phyloP scores from a whole-genome alignment of 192 early-diverging fungal species.

The Glomus cerebriforme region DNA sequence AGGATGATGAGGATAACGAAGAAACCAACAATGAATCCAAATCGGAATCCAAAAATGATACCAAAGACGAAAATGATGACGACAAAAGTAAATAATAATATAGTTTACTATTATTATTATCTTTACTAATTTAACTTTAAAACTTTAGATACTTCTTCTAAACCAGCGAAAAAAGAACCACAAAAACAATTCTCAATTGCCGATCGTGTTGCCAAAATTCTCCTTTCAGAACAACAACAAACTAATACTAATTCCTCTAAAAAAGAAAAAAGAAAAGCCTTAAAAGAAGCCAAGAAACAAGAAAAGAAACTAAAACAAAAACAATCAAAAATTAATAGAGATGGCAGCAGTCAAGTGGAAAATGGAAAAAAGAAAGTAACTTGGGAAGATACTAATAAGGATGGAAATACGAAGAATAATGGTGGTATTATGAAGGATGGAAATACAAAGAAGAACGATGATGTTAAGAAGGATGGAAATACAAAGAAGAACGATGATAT shows the following conservation, averaged over 20 bases:
- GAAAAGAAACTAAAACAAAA: conserved; percentile 3
- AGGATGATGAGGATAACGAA: conserved; percentile 37
- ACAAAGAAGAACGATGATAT: too few species aligned
- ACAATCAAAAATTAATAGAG: background rate
- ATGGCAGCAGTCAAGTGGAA: conserved; percentile 60
- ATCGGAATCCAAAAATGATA: conserved; percentile 35
- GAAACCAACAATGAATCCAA: conserved; percentile 39
- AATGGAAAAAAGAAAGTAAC: conserved; percentile 52
- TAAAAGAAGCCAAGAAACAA: background rate
- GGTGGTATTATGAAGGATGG: conserved; percentile 35
- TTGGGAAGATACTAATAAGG: conserved; percentile 38
- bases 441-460: background rate
- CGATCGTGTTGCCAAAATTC: conserved; percentile 42
- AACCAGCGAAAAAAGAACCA: conserved; percentile 37
- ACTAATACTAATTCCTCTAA: background rate
- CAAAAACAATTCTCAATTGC: conserved; percentile 34
- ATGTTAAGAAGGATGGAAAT: too few species aligned
- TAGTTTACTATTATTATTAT: background rate
- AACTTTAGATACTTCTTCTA: conserved; percentile 38
- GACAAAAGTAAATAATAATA: background rate
- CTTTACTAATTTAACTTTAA: conserved; percentile 37
- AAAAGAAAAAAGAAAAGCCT: background rate
- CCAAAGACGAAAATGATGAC: conserved; percentile 30
- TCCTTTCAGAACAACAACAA: conserved; percentile 4
- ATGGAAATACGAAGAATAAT: conserved; percentile 35